Evolutionary conservation across 257 asterid species (phyloP).

Genomic region (Eustoma russellianum): DNA sequence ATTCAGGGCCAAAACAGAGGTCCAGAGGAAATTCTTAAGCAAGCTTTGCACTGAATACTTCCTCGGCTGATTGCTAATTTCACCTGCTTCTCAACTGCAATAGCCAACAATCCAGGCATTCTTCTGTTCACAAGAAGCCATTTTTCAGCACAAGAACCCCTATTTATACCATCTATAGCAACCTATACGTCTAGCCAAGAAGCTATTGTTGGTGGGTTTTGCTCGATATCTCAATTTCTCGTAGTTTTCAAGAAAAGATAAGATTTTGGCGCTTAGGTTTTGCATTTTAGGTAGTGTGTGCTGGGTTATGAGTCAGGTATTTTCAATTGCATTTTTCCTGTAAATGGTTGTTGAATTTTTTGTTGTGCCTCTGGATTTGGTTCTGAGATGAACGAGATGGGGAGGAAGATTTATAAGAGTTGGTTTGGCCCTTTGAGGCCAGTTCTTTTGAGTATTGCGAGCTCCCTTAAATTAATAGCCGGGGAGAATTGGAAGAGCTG

Average conservation of each 20-base stretch:
- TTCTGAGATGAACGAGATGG: constrained; percentile 19
- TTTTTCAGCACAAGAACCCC: too few species aligned
- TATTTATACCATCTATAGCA: too few species aligned
- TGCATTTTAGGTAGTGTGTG: too few species aligned
- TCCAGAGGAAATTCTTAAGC: too few species aligned
- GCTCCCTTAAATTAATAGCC: constrained; percentile 32
- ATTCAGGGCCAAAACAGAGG: too few species aligned
- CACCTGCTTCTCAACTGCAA: too few species aligned
- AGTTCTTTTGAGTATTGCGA: constrained; percentile 25
- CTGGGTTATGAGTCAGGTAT: background rate
- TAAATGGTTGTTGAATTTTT: constrained; percentile 11
- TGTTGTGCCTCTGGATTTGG: constrained; percentile 7
- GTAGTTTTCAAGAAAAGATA: background rate
- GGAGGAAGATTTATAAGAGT: constrained; percentile 28
- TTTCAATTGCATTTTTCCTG: background rate
- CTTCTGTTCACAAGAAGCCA: too few species aligned
- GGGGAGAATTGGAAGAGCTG: constrained; percentile 35
- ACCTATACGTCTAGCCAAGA: too few species aligned
- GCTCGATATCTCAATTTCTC: constrained; percentile 3
- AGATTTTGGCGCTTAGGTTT: background rate
- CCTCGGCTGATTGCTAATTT: too few species aligned
- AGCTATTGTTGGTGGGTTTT: constrained; percentile 3
- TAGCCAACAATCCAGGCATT: too few species aligned
- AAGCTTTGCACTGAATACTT: too few species aligned
- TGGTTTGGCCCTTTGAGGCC: constrained; percentile 29